phyloP scores from a whole-genome alignment of 2,329 filamentous ascomycete species.

The Neofusicoccum cordaticola region DNA sequence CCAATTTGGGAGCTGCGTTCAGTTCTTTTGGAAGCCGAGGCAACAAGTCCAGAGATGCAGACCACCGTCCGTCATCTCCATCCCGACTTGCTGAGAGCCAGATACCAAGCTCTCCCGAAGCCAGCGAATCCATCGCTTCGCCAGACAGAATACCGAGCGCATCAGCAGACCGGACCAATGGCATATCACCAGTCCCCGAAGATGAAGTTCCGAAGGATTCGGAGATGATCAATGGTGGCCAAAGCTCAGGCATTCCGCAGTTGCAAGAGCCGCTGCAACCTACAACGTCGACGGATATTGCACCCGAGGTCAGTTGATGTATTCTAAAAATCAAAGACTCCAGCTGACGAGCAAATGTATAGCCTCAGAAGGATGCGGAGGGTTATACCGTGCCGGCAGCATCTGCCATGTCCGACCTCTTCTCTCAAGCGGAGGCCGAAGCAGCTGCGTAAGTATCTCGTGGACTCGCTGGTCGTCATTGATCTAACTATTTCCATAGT shows the following conservation, averaged over 20 bases:
- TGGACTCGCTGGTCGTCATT: background rate
- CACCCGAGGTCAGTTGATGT: slow-evolving; percentile 27
- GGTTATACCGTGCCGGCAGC: slow-evolving; percentile 71
- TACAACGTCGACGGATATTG: slow-evolving; percentile 24
- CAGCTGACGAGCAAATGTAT: slow-evolving; percentile 12
- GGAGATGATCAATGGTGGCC: slow-evolving; percentile 30
- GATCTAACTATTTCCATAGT: slow-evolving; percentile 20
- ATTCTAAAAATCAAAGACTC: background rate
- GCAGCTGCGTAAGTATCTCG: slow-evolving; percentile 38
- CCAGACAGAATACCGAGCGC: background rate
- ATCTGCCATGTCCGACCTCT: slow-evolving; percentile 47
- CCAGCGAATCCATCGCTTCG: background rate
- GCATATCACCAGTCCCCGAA: slow-evolving; percentile 26
- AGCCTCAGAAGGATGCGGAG: slow-evolving; percentile 64
- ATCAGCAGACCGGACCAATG: slow-evolving; percentile 30
- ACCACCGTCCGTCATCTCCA: slow-evolving; percentile 36
- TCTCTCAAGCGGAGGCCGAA: slow-evolving; percentile 71
- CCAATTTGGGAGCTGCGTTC: slow-evolving; percentile 57
- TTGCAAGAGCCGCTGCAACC: slow-evolving; percentile 36
- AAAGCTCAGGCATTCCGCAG: slow-evolving; percentile 34
- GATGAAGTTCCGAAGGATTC: slow-evolving; percentile 23
- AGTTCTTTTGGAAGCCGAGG: slow-evolving; percentile 57
- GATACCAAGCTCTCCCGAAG: slow-evolving; percentile 34
- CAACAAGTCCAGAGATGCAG: slow-evolving; percentile 62
- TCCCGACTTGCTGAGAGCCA: slow-evolving; percentile 29